Evolutionary conservation across 2,329 filamentous ascomycete genomes (phyloP).

Genomic region (Zarea fungicola): DNA sequence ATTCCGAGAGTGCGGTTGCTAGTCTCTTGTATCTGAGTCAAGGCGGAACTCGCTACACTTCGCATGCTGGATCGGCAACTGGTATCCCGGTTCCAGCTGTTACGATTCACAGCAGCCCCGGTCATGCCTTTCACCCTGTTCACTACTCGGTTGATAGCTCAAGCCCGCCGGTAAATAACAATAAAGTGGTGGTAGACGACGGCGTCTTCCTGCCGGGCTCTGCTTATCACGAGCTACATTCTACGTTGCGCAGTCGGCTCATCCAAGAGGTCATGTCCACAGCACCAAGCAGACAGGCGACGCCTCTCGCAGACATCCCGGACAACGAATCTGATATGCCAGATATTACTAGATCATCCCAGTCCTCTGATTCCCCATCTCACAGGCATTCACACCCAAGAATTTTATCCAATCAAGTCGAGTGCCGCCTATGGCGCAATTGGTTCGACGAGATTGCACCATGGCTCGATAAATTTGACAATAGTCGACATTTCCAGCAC

Average conservation of each 20-base stretch:
- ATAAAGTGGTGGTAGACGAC: constrained; percentile 28
- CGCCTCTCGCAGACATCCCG: neutral
- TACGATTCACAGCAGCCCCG: constrained; percentile 13
- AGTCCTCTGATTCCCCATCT: neutral
- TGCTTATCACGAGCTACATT: constrained; percentile 41
- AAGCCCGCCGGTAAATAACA: constrained; percentile 22
- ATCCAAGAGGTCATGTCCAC: constrained; percentile 39
- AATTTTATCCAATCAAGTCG: constrained; percentile 22
- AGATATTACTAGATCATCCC: constrained; percentile 1
- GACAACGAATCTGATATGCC: constrained; percentile 2
- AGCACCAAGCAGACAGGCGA: constrained; percentile 25
- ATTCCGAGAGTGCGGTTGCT: constrained; percentile 31
- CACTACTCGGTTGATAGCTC: constrained; percentile 21
- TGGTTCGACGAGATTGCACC: constrained; percentile 38
- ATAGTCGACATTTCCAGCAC: constrained; percentile 41
- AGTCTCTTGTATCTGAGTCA: constrained; percentile 31
- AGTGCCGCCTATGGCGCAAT: constrained; percentile 34
- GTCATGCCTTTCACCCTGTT: constrained; percentile 10
- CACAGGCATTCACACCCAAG: neutral
- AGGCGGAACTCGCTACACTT: constrained; percentile 20
- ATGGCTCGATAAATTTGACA: constrained; percentile 50
- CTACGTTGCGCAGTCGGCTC: constrained; percentile 38
- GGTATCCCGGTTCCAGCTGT: constrained; percentile 1
- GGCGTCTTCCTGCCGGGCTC: constrained; percentile 44
- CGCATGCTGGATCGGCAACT: constrained; percentile 1